Conservation (phyloP, 768 basidiomycete genomes). For the Mycena filopes region DNA sequence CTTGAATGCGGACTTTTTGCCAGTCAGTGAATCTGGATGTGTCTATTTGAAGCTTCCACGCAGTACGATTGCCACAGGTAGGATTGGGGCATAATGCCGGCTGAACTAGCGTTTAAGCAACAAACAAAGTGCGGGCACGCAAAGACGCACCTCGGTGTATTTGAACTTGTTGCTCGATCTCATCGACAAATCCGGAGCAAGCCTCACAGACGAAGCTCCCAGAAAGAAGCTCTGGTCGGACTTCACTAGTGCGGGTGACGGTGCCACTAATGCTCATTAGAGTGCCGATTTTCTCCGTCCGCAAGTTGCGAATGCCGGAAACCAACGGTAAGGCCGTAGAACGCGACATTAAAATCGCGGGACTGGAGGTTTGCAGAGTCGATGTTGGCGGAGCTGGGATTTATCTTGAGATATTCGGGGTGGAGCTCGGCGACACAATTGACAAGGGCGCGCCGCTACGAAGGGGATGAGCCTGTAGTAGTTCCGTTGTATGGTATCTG, state of each 20-base stretch:
- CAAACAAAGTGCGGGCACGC: not conserved
- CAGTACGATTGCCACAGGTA: constrained; percentile 88
- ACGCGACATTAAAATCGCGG: constrained; percentile 94
- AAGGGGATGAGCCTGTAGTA: constrained; percentile 98
- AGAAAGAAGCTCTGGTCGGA: constrained; percentile 92
- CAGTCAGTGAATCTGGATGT: constrained; percentile 97
- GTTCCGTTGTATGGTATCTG: constrained; percentile 91
- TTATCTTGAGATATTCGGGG: constrained; percentile 95
- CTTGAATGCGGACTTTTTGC: constrained; percentile 99
- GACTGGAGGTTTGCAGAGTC: constrained; percentile 90
- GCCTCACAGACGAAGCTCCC: constrained; percentile 95
- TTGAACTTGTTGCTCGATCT: constrained; percentile 99
- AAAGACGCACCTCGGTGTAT: constrained; percentile 85
- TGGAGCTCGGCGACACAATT: constrained; percentile 90
- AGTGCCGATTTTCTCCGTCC: constrained; percentile 94
- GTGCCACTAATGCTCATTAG: constrained; percentile 97
- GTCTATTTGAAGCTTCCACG: constrained; percentile 96
- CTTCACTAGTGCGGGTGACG: constrained; percentile 97
- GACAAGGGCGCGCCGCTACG: constrained; percentile 88
- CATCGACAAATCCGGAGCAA: constrained; percentile 86
- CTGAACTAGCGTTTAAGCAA: constrained; percentile 51
- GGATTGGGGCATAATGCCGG: constrained; percentile 95
- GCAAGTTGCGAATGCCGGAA: constrained; percentile 92
- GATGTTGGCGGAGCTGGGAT: constrained; percentile 87
- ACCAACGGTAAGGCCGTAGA: constrained; percentile 95